phyloP scores from a whole-genome alignment of 768 basidiomycete species.

The Hebeloma cylindrosporum region DNA sequence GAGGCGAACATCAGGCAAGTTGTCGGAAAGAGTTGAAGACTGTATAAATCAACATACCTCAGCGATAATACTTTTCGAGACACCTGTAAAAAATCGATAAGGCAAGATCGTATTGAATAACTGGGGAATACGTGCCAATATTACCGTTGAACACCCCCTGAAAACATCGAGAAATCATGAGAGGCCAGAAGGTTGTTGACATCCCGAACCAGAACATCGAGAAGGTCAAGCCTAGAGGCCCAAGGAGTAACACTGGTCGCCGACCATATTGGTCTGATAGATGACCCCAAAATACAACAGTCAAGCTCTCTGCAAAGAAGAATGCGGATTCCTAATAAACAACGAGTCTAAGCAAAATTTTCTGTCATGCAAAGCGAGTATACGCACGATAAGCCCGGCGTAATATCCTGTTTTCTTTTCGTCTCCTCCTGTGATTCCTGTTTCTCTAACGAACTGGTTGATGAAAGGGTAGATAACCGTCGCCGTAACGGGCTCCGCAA shows the following conservation, averaged over 20 bases:
- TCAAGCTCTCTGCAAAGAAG: constrained; percentile 43
- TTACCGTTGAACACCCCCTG: constrained; percentile 46
- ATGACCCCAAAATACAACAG: constrained; percentile 46
- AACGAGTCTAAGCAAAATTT: background rate
- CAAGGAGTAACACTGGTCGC: constrained; percentile 43
- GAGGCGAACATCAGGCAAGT: background rate
- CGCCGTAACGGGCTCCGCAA: constrained; percentile 45
- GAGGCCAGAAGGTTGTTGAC: constrained; percentile 38
- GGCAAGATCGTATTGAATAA: background rate
- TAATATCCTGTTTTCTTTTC: constrained; percentile 49
- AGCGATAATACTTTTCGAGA: constrained; percentile 44
- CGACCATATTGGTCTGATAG: constrained; percentile 45
- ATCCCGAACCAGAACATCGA: constrained; percentile 44
- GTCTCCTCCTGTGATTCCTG: constrained; percentile 44
- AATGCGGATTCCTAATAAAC: constrained; percentile 42
- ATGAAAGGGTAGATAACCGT: constrained; percentile 50
- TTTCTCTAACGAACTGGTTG: constrained; percentile 44
- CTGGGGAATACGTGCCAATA: constrained; percentile 14
- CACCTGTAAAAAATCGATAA: constrained; percentile 27
- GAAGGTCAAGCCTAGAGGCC: constrained; percentile 39
- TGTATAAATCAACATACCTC: constrained; percentile 32
- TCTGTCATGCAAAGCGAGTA: background rate
- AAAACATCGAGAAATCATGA: constrained; percentile 29
- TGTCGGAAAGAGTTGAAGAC: background rate
- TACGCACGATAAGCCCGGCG: constrained; percentile 45